Conservation (phyloP, 441 rosid genomes). For the Lepidium campestre region DNA sequence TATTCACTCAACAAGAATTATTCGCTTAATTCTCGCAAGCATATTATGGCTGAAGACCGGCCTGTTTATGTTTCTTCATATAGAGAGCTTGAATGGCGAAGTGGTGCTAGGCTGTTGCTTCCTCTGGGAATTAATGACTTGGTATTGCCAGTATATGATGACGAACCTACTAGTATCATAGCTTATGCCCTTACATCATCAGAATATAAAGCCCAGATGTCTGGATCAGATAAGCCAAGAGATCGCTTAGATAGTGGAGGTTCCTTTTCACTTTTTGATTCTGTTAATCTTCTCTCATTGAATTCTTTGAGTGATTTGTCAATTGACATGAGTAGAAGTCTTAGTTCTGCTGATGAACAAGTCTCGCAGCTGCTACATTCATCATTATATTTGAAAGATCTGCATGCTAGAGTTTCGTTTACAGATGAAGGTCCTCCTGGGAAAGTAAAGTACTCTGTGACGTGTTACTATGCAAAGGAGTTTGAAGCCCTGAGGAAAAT, state of each 20-base stretch:
- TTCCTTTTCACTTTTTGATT: slow-evolving; percentile 47
- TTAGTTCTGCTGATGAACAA: slow-evolving; percentile 51
- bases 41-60: slow-evolving; percentile 39
- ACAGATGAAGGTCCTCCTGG: slow-evolving; percentile 56
- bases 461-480: slow-evolving; percentile 66
- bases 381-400: slow-evolving; percentile 41
- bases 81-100: slow-evolving; percentile 43
- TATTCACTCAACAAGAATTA: slow-evolving; percentile 40
- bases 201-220: slow-evolving; percentile 45
- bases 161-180: slow-evolving; percentile 61
- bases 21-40: slow-evolving; percentile 39
- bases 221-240: slow-evolving; percentile 56
- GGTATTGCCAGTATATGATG: slow-evolving; percentile 56
- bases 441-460: slow-evolving; percentile 56
- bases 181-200: slow-evolving; percentile 53
- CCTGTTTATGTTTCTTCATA: slow-evolving; percentile 44
- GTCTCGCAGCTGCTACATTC: slow-evolving; percentile 51
- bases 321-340: slow-evolving; percentile 45
- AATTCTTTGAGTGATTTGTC: slow-evolving; percentile 46
- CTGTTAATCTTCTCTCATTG: slow-evolving; percentile 40
- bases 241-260: slow-evolving; percentile 44
- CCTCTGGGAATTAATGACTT: slow-evolving; percentile 50
- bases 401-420: slow-evolving; percentile 55
- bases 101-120: slow-evolving; percentile 52
- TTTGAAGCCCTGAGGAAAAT: slow-evolving; percentile 70